Base-by-base conservation (phyloP, 805 yeast genomes). In the Ogataea angusta region DNA sequence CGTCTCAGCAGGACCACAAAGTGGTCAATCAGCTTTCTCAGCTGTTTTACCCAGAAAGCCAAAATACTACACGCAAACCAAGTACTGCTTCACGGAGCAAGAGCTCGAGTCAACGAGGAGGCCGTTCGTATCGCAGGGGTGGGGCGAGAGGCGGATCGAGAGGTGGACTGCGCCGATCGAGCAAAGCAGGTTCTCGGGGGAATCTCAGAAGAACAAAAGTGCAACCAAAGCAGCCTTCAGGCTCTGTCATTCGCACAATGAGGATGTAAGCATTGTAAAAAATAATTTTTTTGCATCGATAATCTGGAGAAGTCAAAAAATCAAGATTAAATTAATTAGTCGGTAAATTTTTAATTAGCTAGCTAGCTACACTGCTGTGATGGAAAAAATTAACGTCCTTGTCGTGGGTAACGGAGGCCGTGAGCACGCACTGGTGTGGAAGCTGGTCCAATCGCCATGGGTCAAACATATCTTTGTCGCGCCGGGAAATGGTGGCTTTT, bases 331-430 rank as follows among this genome's bases (percentile, higher is more conserved):
- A 19, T 19, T 19, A 19, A 19, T 19, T 19, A 19, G 21, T 18
- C 7, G 21, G 7, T 19, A 19, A 19, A 19, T 19, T 19, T 19
- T 19, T 19, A n/a, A n/a, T n/a, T n/a, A n/a, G n/a, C n/a, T 19
- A 7, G 7, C 7, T 19, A 19, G 21, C 21, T 6, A 6, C 8
- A 7, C 21, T 19, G 21, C 22, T 17, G 44, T 47, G 46, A 36
- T 49, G 30, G 49, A 49, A 13, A 57, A 56, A 38, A 49, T 54
- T 31, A 87, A 85, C 62, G 66, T 93, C 52, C 79, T 93, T 47
- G 82, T 93, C 50, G 76, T 93, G 53, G 99, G 99, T 57, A 88
- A 85, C 68, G 99, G 99, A 62, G 99, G 99, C 53, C 89, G 99
- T 72, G 99, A 93, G 67, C 97, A 93, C 63, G 98, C 98, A 39